A percentile compares a stretch with the other conserved stretches of the same genome.
phyloP scores from a whole-genome alignment of 257 asterid genomes.

The Nicotiana knightiana region DNA sequence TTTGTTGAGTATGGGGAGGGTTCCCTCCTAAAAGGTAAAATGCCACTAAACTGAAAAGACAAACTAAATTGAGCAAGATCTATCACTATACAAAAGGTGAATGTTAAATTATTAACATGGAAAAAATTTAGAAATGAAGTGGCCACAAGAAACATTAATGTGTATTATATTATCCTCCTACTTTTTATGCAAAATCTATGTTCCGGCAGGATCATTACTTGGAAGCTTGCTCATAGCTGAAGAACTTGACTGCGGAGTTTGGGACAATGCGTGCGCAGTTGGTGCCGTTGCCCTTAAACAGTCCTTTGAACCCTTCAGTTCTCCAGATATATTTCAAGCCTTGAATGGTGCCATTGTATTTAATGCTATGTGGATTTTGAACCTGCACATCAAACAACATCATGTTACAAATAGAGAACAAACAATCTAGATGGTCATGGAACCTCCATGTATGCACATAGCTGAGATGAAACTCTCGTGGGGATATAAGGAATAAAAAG shows the following conservation, averaged over 20 bases:
- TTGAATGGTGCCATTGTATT: slow-evolving; percentile 79
- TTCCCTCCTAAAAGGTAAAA: not conserved
- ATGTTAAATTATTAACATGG: not conserved
- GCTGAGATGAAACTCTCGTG: not conserved
- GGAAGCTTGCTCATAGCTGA: slow-evolving; percentile 99
- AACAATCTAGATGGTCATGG: not conserved
- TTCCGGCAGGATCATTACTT: slow-evolving; percentile 35
- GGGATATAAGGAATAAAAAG: not conserved
- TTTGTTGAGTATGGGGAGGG: not conserved
- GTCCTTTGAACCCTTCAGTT: slow-evolving; percentile 74
- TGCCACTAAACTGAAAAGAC: not conserved
- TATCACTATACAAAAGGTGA: not conserved
- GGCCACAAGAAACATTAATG: not conserved
- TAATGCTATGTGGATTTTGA: slow-evolving; percentile 83
- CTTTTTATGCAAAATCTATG: not conserved
- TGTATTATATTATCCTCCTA: not conserved
- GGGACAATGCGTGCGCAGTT: slow-evolving; percentile 94
- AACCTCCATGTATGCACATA: slow-evolving; percentile 3
- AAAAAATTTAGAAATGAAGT: not conserved
- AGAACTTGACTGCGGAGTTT: slow-evolving; percentile 97
- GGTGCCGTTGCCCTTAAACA: slow-evolving; percentile 86
- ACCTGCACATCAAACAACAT: slow-evolving; percentile 43
- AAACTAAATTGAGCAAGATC: not conserved
- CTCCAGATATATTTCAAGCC: slow-evolving; percentile 81
- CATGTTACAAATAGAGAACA: slow-evolving; percentile 6